These are phyloP conservation scores for Camelina laxa DNA, from an alignment of 345 rosid species.

Conservation along the genomic window DNA sequence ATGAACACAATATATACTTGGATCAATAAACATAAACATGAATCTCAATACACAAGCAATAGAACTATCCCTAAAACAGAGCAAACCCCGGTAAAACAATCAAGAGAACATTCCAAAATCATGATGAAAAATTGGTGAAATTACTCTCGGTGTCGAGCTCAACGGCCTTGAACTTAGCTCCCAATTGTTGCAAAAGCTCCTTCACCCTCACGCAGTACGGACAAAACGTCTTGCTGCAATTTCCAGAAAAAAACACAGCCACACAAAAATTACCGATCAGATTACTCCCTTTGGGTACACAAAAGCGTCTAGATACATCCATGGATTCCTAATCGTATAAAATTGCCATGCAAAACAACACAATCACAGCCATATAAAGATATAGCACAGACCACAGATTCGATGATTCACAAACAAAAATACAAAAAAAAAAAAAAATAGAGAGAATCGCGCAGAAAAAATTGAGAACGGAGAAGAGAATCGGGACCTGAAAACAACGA, in stretches of 20 bases:
- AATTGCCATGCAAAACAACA: background rate
- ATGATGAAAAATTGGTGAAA: background rate
- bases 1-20: background rate
- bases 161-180: slow-evolving; percentile 55
- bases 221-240: slow-evolving; percentile 68
- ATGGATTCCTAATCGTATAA: background rate
- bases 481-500: slow-evolving; percentile 72
- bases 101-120: background rate
- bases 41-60: background rate
- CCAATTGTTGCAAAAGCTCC: slow-evolving; percentile 62
- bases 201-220: slow-evolving; percentile 70
- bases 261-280: background rate
- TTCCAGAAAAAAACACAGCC: background rate
- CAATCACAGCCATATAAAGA: background rate
- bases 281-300: slow-evolving; percentile 7
- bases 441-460: background rate
- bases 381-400: background rate
- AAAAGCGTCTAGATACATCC: slow-evolving; percentile 35
- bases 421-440: background rate
- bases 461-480: background rate
- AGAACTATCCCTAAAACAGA: background rate
- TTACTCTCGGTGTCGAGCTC: slow-evolving; percentile 74
- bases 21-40: background rate
- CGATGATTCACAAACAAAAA: background rate
- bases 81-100: too few species aligned